Conservation (phyloP, 768 basidiomycete genomes). For the Phylloporus rhodoxanthus region DNA sequence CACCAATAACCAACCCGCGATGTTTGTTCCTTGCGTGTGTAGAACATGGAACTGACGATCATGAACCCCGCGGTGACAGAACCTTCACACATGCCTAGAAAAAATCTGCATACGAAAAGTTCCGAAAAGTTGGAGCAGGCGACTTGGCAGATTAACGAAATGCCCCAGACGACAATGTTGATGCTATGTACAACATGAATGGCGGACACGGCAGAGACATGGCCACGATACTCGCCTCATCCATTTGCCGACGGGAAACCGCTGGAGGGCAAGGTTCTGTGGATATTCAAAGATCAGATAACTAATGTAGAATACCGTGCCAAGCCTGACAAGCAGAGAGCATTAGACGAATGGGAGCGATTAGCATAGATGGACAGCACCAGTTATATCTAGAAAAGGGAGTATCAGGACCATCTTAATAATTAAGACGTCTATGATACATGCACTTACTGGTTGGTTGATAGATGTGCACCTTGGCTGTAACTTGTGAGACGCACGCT, state of each 20-base stretch:
- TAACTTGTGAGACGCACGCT: background rate
- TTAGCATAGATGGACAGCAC: constrained; percentile 25
- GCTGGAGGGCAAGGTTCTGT: constrained; percentile 65
- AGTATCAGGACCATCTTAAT: background rate
- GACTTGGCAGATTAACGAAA: constrained; percentile 56
- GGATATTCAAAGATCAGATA: constrained; percentile 71
- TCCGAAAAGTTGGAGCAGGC: constrained; percentile 67
- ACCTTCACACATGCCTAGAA: constrained; percentile 71
- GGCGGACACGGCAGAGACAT: background rate
- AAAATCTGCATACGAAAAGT: constrained; percentile 55
- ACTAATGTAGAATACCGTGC: constrained; percentile 68
- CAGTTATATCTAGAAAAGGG: constrained; percentile 53
- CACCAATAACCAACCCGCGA: constrained; percentile 72
- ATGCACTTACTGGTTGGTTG: constrained; percentile 53
- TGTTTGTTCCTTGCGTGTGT: constrained; percentile 66
- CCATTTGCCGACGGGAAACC: constrained; percentile 75
- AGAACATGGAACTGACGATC: constrained; percentile 76
- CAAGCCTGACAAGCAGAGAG: constrained; percentile 43
- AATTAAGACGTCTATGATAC: background rate
- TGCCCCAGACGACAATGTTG: constrained; percentile 63
- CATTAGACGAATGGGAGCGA: background rate
- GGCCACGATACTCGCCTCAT: constrained; percentile 49
- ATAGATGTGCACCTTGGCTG: constrained; percentile 56
- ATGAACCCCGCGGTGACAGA: constrained; percentile 69
- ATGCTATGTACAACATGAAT: constrained; percentile 33